Evolutionary conservation across 1,284 basidiomycete species (phyloP).

Genomic region (Erythrobasidium hasegawianum): DNA sequence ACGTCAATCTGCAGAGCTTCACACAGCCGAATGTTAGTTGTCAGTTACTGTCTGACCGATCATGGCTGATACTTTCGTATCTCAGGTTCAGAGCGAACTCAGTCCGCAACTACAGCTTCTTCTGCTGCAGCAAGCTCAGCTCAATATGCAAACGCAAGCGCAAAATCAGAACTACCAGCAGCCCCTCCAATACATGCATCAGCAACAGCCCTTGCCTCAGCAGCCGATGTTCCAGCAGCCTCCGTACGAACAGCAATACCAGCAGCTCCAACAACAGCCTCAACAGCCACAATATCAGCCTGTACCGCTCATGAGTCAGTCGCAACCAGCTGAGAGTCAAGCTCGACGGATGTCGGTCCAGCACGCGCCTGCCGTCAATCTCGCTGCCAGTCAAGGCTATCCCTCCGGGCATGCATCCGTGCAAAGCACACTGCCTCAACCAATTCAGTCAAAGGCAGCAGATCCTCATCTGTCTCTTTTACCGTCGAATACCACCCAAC

Average conservation of each 20-base stretch:
- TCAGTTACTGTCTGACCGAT: too few relatives aligned
- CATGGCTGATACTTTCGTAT: too few relatives aligned
- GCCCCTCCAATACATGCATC: neutral
- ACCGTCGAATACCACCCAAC: constrained; percentile 8
- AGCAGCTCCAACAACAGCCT: neutral
- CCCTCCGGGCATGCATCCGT: too few relatives aligned
- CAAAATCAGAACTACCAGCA: neutral
- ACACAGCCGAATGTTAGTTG: neutral
- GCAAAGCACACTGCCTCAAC: too few relatives aligned
- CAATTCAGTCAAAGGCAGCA: neutral
- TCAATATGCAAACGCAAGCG: neutral
- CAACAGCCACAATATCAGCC: neutral
- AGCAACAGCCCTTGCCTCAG: too few relatives aligned
- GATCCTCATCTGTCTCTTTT: constrained; percentile 6
- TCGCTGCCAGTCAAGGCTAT: too few relatives aligned
- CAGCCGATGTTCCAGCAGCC: too few relatives aligned
- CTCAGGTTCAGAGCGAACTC: neutral
- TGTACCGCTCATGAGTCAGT: too few relatives aligned
- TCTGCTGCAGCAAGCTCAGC: neutral
- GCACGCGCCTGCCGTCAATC: too few relatives aligned
- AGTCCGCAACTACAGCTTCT: neutral
- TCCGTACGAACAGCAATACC: neutral
- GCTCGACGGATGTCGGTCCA: too few relatives aligned
- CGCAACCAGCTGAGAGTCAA: too few relatives aligned
- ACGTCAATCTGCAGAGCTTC: neutral